phyloP scores from a whole-genome alignment of 495 filamentous ascomycete species.

The Chlorociboria aeruginascens region DNA sequence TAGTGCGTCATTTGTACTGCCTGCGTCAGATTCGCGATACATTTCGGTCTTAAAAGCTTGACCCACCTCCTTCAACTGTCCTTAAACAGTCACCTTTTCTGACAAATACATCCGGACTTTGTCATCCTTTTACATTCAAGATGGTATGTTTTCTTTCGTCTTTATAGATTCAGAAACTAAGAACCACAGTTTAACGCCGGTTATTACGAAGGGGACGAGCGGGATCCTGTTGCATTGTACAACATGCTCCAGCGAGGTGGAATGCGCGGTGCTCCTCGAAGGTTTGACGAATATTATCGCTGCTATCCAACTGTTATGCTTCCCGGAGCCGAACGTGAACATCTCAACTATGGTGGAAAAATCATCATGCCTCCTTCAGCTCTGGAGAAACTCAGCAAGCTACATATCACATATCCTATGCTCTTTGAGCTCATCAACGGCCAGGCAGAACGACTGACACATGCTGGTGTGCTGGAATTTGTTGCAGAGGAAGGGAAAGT shows the following conservation, averaged over 20 bases:
- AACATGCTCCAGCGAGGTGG: constrained; percentile 23
- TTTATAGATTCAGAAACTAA: neutral
- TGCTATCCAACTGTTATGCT: constrained; percentile 93
- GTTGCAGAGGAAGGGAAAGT: constrained; percentile 95
- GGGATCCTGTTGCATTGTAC: constrained; percentile 39
- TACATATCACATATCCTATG: constrained; percentile 98
- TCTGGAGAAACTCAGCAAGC: constrained; percentile 82
- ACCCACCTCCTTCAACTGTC: neutral
- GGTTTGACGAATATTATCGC: constrained; percentile 96
- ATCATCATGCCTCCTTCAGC: constrained; percentile 92
- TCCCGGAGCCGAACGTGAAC: constrained; percentile 79
- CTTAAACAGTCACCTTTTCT: neutral
- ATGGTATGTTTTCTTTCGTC: constrained; percentile 15
- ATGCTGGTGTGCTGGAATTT: constrained; percentile 93
- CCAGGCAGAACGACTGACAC: constrained; percentile 57
- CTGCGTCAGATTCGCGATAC: constrained; percentile 8
- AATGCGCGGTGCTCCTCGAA: constrained; percentile 20
- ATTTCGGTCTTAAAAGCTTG: neutral
- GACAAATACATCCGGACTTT: neutral
- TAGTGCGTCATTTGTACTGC: neutral
- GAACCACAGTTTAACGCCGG: constrained; percentile 25
- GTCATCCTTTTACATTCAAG: neutral
- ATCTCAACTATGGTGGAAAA: constrained; percentile 93
- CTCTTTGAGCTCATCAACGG: constrained; percentile 92
- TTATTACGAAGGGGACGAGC: constrained; percentile 39